Percentiles rank a stretch among this genome's conserved stretches.
phyloP scores from a whole-genome alignment of 768 basidiomycete genomes.

The Arthromyces matolae region DNA sequence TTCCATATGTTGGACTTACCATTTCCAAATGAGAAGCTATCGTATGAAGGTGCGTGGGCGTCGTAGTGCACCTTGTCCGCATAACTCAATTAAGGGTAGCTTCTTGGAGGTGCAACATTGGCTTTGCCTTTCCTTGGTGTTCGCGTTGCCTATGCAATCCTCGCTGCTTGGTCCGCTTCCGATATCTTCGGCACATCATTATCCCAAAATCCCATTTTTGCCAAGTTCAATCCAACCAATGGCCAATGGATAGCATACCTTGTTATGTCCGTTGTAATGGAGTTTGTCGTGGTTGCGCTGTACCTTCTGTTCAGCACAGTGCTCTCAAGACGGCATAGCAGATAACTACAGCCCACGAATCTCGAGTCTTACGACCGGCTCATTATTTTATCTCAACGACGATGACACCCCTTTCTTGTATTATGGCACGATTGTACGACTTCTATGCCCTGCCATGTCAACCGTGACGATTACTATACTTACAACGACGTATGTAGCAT shows the following conservation, averaged over 20 bases:
- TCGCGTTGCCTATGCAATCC: constrained; percentile 53
- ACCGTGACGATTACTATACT: background rate
- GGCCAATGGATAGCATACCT: constrained; percentile 60
- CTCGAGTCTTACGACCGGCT: background rate
- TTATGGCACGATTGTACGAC: constrained; percentile 7
- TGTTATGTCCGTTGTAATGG: constrained; percentile 57
- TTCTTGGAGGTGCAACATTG: constrained; percentile 49
- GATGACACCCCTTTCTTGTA: constrained; percentile 3
- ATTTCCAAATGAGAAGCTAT: constrained; percentile 42
- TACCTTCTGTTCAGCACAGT: constrained; percentile 46
- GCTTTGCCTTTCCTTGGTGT: constrained; percentile 61
- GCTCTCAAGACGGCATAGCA: constrained; percentile 29
- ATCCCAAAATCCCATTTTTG: constrained; percentile 40
- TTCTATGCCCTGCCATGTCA: constrained; percentile 1
- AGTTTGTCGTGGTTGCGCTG: constrained; percentile 46
- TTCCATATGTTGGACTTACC: constrained; percentile 42
- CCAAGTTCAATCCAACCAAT: constrained; percentile 52
- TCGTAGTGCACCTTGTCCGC: too few species aligned
- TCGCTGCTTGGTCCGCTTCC: constrained; percentile 55
- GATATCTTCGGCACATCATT: constrained; percentile 36
- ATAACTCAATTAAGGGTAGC: too few species aligned
- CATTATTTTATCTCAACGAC: background rate
- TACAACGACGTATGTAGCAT: constrained; percentile 7
- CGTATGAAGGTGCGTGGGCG: constrained; percentile 43
- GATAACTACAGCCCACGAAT: background rate